These are phyloP conservation scores for Hirschfeldia incana DNA, from an alignment of 345 rosid species.

Conservation along the genomic window DNA sequence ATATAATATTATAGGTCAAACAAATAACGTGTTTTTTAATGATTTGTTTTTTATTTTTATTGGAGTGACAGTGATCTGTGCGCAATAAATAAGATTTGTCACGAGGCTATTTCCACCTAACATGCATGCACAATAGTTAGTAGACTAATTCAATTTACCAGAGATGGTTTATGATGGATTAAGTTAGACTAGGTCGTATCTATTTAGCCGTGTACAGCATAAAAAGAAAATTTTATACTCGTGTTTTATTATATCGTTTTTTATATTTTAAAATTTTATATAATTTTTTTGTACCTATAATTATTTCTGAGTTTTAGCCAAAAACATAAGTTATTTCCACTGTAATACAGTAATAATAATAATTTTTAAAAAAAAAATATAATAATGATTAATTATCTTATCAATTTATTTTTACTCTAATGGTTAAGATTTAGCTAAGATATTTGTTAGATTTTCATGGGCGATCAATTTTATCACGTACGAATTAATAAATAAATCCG, in stretches of 20 bases:
- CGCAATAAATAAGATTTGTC: not conserved
- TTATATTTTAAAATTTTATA: no score
- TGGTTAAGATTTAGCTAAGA: not conserved
- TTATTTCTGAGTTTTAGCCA: no score
- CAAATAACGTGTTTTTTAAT: constrained; percentile 20
- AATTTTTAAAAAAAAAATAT: no score
- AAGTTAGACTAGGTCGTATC: not conserved
- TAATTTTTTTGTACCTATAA: no score
- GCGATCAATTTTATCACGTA: not conserved
- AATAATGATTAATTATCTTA: no score
- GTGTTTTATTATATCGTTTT: no score
- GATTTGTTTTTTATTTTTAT: not conserved
- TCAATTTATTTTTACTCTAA: no score
- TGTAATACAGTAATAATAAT: no score
- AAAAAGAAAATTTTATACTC: not conserved
- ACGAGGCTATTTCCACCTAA: not conserved
- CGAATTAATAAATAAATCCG: not conserved
- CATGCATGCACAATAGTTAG: not conserved
- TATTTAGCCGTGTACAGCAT: not conserved
- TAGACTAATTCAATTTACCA: not conserved
- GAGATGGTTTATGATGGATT: not conserved
- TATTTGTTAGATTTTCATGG: not conserved
- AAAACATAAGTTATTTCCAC: no score
- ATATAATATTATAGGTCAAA: not conserved
- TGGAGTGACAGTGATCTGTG: constrained; percentile 7